These are phyloP conservation scores for Nakaseomyces nivariensis DNA, from an alignment of 1,139 yeast species.

Conservation along the genomic window DNA sequence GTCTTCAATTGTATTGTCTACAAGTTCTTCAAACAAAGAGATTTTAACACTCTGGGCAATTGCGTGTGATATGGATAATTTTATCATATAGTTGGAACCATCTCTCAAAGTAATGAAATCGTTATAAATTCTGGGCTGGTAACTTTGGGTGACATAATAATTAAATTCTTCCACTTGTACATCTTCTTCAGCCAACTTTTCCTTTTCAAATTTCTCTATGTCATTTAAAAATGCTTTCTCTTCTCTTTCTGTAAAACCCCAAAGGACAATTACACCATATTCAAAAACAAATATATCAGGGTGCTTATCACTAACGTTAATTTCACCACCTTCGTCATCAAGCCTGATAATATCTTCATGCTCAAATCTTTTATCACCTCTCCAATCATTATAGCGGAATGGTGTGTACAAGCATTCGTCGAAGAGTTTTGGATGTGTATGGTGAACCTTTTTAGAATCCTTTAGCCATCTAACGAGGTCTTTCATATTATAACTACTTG, in stretches of 20 bases:
- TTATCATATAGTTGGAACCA: conserved; percentile 82
- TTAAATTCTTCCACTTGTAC: conserved; percentile 90
- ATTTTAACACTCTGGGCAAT: conserved; percentile 89
- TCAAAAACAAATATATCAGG: conserved; percentile 83
- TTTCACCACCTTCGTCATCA: conserved; percentile 93
- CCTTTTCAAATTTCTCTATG: conserved; percentile 79
- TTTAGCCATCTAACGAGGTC: conserved; percentile 79
- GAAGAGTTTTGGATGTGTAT: conserved; percentile 75
- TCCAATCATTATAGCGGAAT: conserved; percentile 72
- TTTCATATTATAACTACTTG: conserved; percentile 83
- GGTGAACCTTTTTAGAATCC: conserved; percentile 63
- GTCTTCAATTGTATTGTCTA: conserved; percentile 91
- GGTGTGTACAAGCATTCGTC: conserved; percentile 94
- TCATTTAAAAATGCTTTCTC: conserved; percentile 77
- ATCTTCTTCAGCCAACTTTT: conserved; percentile 82
- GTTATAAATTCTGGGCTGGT: conserved; percentile 90
- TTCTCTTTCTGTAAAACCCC: conserved; percentile 86
- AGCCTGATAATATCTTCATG: conserved; percentile 48
- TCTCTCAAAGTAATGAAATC: conserved; percentile 89
- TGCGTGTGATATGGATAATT: conserved; percentile 82
- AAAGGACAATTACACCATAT: conserved; percentile 87
- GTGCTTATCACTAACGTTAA: conserved; percentile 61
- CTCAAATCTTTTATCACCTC: conserved; percentile 40
- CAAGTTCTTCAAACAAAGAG: conserved; percentile 87
- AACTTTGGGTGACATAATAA: conserved; percentile 83